These are phyloP conservation scores for Podaxis carcinomalis DNA, from an alignment of 768 basidiomycete species.

Conservation along the genomic window DNA sequence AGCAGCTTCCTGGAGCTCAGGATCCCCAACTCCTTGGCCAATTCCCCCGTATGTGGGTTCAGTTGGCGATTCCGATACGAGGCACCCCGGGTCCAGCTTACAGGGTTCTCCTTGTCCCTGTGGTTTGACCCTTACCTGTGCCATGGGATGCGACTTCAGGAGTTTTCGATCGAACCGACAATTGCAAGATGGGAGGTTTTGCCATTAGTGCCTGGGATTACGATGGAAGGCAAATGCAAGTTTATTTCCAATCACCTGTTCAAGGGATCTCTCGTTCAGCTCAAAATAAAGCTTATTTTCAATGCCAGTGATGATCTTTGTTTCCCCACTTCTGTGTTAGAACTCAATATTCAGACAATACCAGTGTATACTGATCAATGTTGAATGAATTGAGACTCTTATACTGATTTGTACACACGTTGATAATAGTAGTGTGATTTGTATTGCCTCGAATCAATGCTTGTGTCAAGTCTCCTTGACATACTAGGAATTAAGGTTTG, in stretches of 20 bases:
- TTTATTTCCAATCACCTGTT: not conserved
- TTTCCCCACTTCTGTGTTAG: not conserved
- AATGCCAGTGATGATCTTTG: not conserved
- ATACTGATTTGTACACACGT: no score
- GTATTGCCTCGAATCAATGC: no score
- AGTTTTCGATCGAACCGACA: not conserved
- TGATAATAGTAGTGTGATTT: no score
- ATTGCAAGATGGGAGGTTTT: not conserved
- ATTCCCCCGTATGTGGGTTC: not conserved
- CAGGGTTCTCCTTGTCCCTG: not conserved
- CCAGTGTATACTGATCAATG: no score
- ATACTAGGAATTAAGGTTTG: no score
- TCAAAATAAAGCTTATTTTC: not conserved
- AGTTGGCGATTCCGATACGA: not conserved
- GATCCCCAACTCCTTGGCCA: not conserved
- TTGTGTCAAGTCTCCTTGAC: no score
- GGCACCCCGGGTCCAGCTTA: not conserved
- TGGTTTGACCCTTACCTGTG: not conserved
- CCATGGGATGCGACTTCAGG: not conserved
- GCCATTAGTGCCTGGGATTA: not conserved
- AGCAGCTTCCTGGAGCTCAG: not conserved
- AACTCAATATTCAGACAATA: no score
- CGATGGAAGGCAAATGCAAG: not conserved
- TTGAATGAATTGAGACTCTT: no score
- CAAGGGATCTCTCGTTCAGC: not conserved